Conservation (phyloP, 2,329 filamentous ascomycete species). For the Trichoderma lentiforme region DNA sequence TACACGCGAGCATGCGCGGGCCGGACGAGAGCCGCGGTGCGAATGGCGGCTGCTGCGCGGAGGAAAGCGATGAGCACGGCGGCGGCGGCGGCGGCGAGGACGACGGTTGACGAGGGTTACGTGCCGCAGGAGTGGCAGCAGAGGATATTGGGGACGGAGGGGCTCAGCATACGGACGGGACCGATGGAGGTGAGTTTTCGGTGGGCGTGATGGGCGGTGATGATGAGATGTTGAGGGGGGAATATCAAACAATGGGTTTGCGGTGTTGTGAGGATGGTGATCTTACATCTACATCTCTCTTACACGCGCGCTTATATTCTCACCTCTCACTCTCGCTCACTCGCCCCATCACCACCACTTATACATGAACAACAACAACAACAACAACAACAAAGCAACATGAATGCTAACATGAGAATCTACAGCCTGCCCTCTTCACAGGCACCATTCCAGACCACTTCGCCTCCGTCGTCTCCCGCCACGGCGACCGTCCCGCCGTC, state of each 20-base stretch:
- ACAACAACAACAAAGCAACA: background rate
- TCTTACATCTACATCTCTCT: background rate
- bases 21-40: background rate
- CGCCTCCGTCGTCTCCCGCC: conserved; percentile 56
- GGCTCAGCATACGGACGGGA: conserved; percentile 30
- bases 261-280: background rate
- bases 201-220: background rate
- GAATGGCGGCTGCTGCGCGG: background rate
- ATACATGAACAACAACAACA: background rate
- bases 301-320: background rate
- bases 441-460: conserved; percentile 74
- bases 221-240: background rate
- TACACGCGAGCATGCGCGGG: background rate
- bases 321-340: background rate
- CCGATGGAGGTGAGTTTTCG: conserved; percentile 28
- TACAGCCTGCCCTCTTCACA: conserved; percentile 61
- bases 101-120: background rate
- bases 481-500: conserved; percentile 63
- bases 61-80: background rate
- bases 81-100: background rate
- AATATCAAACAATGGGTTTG: background rate
- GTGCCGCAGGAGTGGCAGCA: background rate
- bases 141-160: conserved; percentile 19
- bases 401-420: background rate
- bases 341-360: background rate